These are phyloP conservation scores for Geotrichum australiense DNA, from an alignment of 1,139 yeast species.

Conservation along the genomic window DNA sequence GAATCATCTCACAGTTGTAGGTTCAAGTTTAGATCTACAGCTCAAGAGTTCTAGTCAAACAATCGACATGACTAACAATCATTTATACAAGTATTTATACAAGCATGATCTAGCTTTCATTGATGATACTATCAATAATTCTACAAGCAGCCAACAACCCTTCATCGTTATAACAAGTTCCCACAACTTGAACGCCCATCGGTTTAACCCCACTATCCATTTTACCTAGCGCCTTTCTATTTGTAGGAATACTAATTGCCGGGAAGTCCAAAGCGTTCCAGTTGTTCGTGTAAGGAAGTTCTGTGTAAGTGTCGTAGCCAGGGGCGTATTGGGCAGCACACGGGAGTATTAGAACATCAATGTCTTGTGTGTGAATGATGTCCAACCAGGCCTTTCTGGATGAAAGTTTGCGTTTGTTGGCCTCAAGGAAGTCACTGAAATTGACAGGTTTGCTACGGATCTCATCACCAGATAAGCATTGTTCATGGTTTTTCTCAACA, in stretches of 20 bases:
- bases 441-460: constrained; percentile 1
- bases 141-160: constrained; percentile 8
- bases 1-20: too few species aligned
- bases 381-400: constrained; percentile 13
- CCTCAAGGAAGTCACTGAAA: neutral
- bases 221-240: constrained; percentile 8
- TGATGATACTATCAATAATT: constrained; percentile 9
- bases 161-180: constrained; percentile 14
- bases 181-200: constrained; percentile 15
- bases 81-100: too few species aligned
- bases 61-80: too few species aligned
- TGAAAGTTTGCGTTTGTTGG: constrained; percentile 3
- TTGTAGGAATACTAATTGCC: constrained; percentile 14
- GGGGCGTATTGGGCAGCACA: constrained; percentile 15
- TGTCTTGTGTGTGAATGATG: constrained; percentile 4
- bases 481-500: constrained; percentile 6
- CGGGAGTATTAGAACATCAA: constrained; percentile 16
- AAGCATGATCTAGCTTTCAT: too few species aligned
- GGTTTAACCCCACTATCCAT: constrained; percentile 13
- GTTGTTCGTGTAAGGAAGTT: constrained; percentile 13
- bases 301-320: constrained; percentile 6
- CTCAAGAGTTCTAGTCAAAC: too few species aligned
- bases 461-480: constrained; percentile 3
- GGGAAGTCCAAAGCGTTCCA: constrained; percentile 18
- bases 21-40: too few species aligned